Percentiles rank a stretch among this genome's conserved stretches.
These are phyloP conservation scores for Halenospora varia DNA, from an alignment of 495 filamentous ascomycete genomes.

Conservation along the genomic window DNA sequence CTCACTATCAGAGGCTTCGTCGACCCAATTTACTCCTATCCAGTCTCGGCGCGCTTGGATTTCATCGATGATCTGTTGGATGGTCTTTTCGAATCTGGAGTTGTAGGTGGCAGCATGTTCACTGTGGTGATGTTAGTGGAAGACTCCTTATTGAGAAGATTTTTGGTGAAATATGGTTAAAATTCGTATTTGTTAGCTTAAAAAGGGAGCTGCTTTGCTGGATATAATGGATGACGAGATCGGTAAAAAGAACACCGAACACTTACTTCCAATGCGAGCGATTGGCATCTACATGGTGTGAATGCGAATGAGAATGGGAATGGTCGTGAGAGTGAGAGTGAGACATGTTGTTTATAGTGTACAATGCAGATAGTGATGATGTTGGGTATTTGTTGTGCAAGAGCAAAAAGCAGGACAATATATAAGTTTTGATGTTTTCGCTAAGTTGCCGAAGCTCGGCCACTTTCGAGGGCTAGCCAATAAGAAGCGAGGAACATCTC, in stretches of 20 bases:
- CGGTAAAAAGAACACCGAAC: neutral
- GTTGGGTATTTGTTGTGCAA: too few relatives aligned
- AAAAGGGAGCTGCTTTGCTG: too few relatives aligned
- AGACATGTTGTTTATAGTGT: too few relatives aligned
- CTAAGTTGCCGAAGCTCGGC: neutral
- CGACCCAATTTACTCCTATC: slow-evolving; percentile 26
- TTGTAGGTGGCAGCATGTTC: slow-evolving; percentile 23
- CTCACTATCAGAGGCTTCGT: slow-evolving; percentile 10
- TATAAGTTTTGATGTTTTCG: neutral
- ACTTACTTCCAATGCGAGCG: slow-evolving; percentile 22
- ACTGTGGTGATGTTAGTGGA: slow-evolving; percentile 8
- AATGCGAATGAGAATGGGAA: neutral
- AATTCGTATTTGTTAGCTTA: too few relatives aligned
- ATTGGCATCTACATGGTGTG: slow-evolving; percentile 15
- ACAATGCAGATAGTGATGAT: too few relatives aligned
- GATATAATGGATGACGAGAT: too few relatives aligned
- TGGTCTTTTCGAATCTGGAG: slow-evolving; percentile 21
- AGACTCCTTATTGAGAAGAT: neutral
- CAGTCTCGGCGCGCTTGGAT: slow-evolving; percentile 19
- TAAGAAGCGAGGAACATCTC: neutral
- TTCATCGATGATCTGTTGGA: slow-evolving; percentile 22
- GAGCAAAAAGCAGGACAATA: too few relatives aligned
- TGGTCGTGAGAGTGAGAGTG: neutral
- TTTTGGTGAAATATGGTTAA: too few relatives aligned
- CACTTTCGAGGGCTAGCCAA: neutral